Evolutionary conservation across 2,329 filamentous ascomycete genomes (phyloP), one percentile per base, ranked within the genome.

Genomic region (Colletotrichum karsti): DNA sequence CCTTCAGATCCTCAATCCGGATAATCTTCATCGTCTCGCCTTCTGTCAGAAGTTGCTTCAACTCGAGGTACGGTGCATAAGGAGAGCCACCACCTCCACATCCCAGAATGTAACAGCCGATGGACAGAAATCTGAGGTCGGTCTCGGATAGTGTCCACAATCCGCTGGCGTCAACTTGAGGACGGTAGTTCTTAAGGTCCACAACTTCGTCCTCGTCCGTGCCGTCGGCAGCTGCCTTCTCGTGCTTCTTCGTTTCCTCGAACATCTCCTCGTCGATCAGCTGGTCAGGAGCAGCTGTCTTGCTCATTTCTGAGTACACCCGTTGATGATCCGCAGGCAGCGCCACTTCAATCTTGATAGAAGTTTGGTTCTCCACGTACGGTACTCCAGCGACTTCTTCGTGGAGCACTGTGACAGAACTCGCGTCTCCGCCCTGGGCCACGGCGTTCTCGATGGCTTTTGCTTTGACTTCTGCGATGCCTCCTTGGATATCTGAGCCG

Each of bases 101-200:
- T 22, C 73, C 73, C 7, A 74, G 72, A 12, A 74, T 72, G 42
- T 72, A 73, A 54, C 73, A 74, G 8, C 73, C 73, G 12, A 72
- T 72, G 2, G 69, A 72, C 20, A 74, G 41, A 63, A 74, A 74
- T 26, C 67, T 56, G 10, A 74, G 67, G 28, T 74, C 73, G 1
- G 70, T 73, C 7, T 66, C 64, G 2, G 73, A 72, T n/a, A 74
- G 56, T 15, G 71, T 48, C 73, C 72, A 74, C 15, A 71, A 22
- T 9, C 70, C 65, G 5, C 56, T 44, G 7, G 68, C 7, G 4
- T 63, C 39, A n/a, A 70, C 55, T 28, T 39, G 53, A 2, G 70
- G 69, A 12, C 44, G 41, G 44, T 71, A 71, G 10, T 50, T 63
- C 18, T 50, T 13, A 5, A 70, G 61, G 0, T 70, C 68, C 3